Conservation (phyloP, 2,329 filamentous ascomycete genomes). For the Claviceps sp. region DNA sequence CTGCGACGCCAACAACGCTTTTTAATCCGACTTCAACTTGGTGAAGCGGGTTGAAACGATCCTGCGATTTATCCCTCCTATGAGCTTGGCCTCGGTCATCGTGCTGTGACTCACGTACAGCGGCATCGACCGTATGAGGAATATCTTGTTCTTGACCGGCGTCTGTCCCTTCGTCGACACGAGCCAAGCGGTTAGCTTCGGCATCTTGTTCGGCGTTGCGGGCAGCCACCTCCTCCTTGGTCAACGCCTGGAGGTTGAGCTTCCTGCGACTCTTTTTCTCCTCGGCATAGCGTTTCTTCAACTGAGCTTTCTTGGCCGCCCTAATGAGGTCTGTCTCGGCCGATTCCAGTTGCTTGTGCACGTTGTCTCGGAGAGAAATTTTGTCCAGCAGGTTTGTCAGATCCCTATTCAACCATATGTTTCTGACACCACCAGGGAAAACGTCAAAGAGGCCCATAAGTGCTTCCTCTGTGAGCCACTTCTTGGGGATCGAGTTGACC, state of each 20-base stretch:
- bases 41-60: slow-evolving; percentile 21
- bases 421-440: slow-evolving; percentile 86
- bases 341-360: slow-evolving; percentile 60
- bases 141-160: slow-evolving; percentile 39
- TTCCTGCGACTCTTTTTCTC: slow-evolving; percentile 51
- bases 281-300: slow-evolving; percentile 51
- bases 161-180: slow-evolving; percentile 33
- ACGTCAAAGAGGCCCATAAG: slow-evolving; percentile 82
- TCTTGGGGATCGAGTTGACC: slow-evolving; percentile 77
- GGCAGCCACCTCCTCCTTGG: slow-evolving; percentile 35
- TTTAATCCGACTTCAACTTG: slow-evolving; percentile 39
- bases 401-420: slow-evolving; percentile 93
- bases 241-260: slow-evolving; percentile 32
- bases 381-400: slow-evolving; percentile 74
- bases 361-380: slow-evolving; percentile 56
- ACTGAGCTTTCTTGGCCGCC: slow-evolving; percentile 62
- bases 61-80: neutral
- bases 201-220: slow-evolving; percentile 35
- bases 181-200: slow-evolving; percentile 36
- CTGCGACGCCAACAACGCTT: slow-evolving; percentile 26
- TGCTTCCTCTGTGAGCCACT: slow-evolving; percentile 78
- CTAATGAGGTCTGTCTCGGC: slow-evolving; percentile 80
- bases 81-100: slow-evolving; percentile 4
- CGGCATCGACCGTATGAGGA: slow-evolving; percentile 36
- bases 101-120: slow-evolving; percentile 25